Conservation (phyloP, 768 basidiomycete genomes). For the Cystobasidium tubakii region DNA sequence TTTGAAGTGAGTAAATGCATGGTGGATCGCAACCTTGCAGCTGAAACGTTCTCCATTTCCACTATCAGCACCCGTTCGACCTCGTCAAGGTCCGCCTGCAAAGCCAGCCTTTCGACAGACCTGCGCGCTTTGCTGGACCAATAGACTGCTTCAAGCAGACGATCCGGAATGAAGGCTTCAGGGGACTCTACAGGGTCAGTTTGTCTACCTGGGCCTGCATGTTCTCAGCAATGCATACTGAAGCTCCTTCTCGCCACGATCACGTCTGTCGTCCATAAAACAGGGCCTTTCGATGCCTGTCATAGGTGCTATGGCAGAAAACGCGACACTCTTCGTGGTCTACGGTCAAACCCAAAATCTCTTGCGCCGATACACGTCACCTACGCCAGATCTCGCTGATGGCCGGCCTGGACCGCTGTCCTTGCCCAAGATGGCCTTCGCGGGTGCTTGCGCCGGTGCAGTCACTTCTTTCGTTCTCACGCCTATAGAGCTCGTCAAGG, state of each 20-base stretch:
- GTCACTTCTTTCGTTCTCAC: conserved; percentile 86
- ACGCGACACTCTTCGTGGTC: conserved; percentile 76
- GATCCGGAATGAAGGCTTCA: conserved; percentile 69
- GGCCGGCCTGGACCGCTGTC: conserved; percentile 52
- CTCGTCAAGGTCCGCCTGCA: conserved; percentile 86
- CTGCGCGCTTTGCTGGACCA: conserved; percentile 72
- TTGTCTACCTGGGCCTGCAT: background rate
- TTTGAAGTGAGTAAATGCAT: conserved; percentile 54
- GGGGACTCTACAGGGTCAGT: conserved; percentile 79
- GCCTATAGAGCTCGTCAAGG: conserved; percentile 90
- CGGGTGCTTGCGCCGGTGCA: conserved; percentile 81
- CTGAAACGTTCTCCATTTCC: too few species aligned
- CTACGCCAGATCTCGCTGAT: conserved; percentile 50
- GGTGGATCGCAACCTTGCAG: too few species aligned
- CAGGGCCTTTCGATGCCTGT: conserved; percentile 88
- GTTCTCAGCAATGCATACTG: background rate
- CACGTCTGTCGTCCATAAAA: conserved; percentile 3
- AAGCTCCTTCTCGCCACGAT: background rate
- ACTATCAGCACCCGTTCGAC: conserved; percentile 91
- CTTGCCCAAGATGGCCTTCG: conserved; percentile 65
- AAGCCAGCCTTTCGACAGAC: conserved; percentile 71
- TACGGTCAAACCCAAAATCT: conserved; percentile 63
- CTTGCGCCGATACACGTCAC: conserved; percentile 43
- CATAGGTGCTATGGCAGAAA: conserved; percentile 85
- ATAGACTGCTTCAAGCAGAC: conserved; percentile 80